phyloP scores from a whole-genome alignment of 441 rosid genomes.

The Bocquillonia castaneifolia region DNA sequence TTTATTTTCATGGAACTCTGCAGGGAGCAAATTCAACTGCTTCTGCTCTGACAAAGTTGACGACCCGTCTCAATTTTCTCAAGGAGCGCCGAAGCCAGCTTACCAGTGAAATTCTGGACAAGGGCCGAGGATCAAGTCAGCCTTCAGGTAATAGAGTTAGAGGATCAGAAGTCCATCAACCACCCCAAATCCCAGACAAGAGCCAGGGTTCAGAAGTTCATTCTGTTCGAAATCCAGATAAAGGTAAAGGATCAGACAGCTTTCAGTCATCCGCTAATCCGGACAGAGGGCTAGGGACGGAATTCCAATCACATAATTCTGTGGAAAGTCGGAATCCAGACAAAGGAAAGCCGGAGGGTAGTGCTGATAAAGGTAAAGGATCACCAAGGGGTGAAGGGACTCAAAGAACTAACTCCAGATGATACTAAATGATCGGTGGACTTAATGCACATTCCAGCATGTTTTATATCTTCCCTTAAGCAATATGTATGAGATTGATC shows the following conservation, averaged over 20 bases:
- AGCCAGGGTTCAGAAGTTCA: conserved; percentile 22
- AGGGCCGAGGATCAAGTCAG: conserved; percentile 36
- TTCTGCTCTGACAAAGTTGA: conserved; percentile 66
- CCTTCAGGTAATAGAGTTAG: conserved; percentile 25
- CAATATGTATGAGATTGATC: conserved; percentile 10
- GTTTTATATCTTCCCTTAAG: neutral
- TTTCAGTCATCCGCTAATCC: conserved; percentile 24
- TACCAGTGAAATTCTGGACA: conserved; percentile 61
- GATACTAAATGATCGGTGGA: conserved; percentile 17
- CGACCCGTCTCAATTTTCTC: conserved; percentile 68
- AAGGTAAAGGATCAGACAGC: conserved; percentile 27
- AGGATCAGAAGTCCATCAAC: conserved; percentile 28
- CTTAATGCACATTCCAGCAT: conserved; percentile 2
- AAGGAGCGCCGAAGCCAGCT: conserved; percentile 78
- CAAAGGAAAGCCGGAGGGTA: conserved; percentile 32
- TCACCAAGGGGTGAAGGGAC: conserved; percentile 32
- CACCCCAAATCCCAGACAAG: conserved; percentile 20
- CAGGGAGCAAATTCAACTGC: conserved; percentile 55
- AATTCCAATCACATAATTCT: conserved; percentile 19
- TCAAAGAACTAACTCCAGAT: conserved; percentile 42
- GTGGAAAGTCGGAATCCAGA: conserved; percentile 24
- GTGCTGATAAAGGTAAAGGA: conserved; percentile 37
- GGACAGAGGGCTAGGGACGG: conserved; percentile 18
- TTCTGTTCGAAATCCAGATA: conserved; percentile 24
- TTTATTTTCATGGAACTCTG: neutral